Evolutionary conservation across 805 yeast genomes (phyloP), one percentile per base, ranked within the genome.

Genomic region (Yarrowia hollandica): DNA sequence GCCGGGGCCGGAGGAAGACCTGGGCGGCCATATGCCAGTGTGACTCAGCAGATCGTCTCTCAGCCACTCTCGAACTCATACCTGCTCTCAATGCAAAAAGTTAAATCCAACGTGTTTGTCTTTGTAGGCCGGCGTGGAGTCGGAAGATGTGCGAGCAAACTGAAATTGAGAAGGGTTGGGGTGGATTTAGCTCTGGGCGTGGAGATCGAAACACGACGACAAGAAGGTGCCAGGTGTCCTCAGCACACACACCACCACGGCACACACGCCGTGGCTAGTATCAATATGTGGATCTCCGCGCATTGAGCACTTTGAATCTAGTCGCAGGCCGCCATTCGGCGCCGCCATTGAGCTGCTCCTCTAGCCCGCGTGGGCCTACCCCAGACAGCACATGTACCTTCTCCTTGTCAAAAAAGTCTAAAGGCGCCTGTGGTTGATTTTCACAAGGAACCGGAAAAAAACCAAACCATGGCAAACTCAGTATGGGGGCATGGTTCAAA

Each of bases 101-200:
- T 15, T 30, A 28, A 44, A 14, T 19, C 34, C 52, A 44, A 44
- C 52, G 52, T 44, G 52, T 44, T 44, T 28, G 35, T 25, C 34
- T n/a, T 31, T 44, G 6, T 48, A 23, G 55, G 39, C 39, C 55
- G 55, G 55, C 55, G 30, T 48, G 39, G 55, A 31, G 55, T 48
- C 55, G 55, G 55, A 31, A 33, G 39, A 31, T 48, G 55, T 33
- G 55, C 38, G 55, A 31, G 55, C 55, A 48, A 48, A 48, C 39
- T 33, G 55, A 46, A 46, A 46, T n/a, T 21, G 18, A 10, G 37
- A 31, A 46, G 37, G 54, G 54, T 46, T 46, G 54, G 52, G 52
- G 52, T 44, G 52, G 54, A 42, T 16, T 46, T 30, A 46, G 28
- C 54, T 46, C 37, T 22, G 21, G 28, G 14, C 28, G 21, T 30